Percentiles rank a stretch among this genome's conserved stretches.
Conservation (phyloP, 139 green algal genomes). For the Diplosphaera chodatii region DNA sequence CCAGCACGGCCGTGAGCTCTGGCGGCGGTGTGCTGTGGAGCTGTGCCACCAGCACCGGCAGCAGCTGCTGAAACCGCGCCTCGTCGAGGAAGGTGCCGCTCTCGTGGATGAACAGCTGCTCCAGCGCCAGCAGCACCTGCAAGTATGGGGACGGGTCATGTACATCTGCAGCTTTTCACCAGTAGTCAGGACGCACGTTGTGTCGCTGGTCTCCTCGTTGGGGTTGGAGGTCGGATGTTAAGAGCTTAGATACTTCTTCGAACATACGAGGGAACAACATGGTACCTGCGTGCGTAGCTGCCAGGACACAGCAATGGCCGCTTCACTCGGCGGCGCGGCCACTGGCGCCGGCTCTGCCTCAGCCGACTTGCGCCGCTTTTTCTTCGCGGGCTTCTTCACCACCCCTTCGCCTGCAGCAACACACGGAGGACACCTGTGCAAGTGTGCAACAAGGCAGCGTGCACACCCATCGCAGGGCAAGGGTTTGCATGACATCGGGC, state of each 20-base stretch:
- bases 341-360: not conserved
- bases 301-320: conserved; percentile 14
- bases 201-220: too few relatives aligned
- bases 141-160: too few relatives aligned
- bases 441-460: too few relatives aligned
- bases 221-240: too few relatives aligned
- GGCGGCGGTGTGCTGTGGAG: conserved; percentile 22
- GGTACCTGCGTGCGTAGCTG: conserved; percentile 8
- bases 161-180: too few relatives aligned
- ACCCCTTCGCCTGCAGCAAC: conserved; percentile 1
- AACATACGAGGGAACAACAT: too few relatives aligned
- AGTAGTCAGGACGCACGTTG: too few relatives aligned
- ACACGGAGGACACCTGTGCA: too few relatives aligned
- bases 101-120: conserved; percentile 82
- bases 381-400: conserved; percentile 29
- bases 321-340: conserved; percentile 1
- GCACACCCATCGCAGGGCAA: too few relatives aligned
- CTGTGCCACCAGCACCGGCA: conserved; percentile 54
- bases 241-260: too few relatives aligned
- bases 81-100: conserved; percentile 57
- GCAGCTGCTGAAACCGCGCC: conserved; percentile 52
- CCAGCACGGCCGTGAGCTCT: conserved; percentile 13
- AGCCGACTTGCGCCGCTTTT: conserved; percentile 21
- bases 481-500: too few relatives aligned
- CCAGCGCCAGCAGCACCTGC: conserved; percentile 63